Evolutionary conservation across 257 asterid species (phyloP).

Genomic region (Salvia splendens): DNA sequence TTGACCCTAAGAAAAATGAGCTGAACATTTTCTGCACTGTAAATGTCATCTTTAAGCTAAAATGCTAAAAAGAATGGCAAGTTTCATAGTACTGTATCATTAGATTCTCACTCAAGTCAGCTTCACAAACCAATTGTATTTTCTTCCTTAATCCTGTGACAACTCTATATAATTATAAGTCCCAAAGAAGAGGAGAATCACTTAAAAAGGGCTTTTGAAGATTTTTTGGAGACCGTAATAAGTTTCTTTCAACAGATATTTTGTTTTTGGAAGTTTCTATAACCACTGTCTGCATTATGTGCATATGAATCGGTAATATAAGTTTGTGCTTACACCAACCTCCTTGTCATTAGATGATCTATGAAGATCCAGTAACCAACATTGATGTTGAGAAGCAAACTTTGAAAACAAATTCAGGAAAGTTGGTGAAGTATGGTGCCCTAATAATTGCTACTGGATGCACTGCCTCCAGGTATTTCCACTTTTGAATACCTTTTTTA

Average conservation of each 20-base stretch:
- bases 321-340: slow-evolving; percentile 6
- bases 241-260: not conserved
- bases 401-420: slow-evolving; percentile 49
- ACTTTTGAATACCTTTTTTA: slow-evolving; percentile 5
- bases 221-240: not conserved
- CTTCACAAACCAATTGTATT: not conserved
- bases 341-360: slow-evolving; percentile 37
- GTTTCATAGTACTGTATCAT: not conserved
- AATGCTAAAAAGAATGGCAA: not conserved
- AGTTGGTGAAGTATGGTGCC: slow-evolving; percentile 51
- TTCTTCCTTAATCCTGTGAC: slow-evolving; percentile 6
- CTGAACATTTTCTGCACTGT: not conserved
- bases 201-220: not conserved
- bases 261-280: not conserved
- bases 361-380: slow-evolving; percentile 50
- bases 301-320: not conserved
- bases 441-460: slow-evolving; percentile 57
- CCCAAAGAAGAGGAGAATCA: not conserved
- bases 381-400: slow-evolving; percentile 50
- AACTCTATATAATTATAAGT: not conserved
- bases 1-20: not conserved
- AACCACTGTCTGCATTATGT: slow-evolving; percentile 12
- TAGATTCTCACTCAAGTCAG: slow-evolving; percentile 8
- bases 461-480: slow-evolving; percentile 50
- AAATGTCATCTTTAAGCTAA: not conserved